These are phyloP conservation scores for Pythium aquatile DNA, from an alignment of 352 stramenopile genomes.

Conservation along the genomic window DNA sequence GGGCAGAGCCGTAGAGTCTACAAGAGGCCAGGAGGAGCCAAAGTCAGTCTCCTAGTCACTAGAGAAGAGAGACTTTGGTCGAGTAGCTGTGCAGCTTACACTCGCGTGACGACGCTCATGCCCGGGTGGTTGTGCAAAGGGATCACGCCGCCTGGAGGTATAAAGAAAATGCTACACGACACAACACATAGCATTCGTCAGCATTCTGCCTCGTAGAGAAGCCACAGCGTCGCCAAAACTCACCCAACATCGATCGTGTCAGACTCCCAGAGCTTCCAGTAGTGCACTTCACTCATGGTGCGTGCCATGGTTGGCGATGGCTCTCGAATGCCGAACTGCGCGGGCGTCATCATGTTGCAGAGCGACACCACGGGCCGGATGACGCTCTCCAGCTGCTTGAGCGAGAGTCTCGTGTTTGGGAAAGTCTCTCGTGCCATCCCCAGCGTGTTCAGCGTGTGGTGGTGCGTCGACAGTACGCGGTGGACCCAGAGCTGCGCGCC, in stretches of 20 bases:
- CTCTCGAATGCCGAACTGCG: slow-evolving; percentile 74
- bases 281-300: slow-evolving; percentile 80
- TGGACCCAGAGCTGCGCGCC: slow-evolving; percentile 73
- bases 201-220: neutral
- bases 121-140: slow-evolving; percentile 80
- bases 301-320: slow-evolving; percentile 59
- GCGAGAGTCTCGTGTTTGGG: slow-evolving; percentile 65
- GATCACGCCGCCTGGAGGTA: slow-evolving; percentile 73
- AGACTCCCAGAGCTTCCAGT: slow-evolving; percentile 85
- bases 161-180: slow-evolving; percentile 68
- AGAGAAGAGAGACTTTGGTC: neutral
- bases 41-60: slow-evolving; percentile 6
- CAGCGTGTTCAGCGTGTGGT: slow-evolving; percentile 51
- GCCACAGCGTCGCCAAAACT: neutral
- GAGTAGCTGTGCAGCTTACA: slow-evolving; percentile 37
- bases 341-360: slow-evolving; percentile 49
- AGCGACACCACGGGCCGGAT: slow-evolving; percentile 58
- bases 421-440: slow-evolving; percentile 51
- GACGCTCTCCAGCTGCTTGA: slow-evolving; percentile 71
- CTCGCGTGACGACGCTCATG: slow-evolving; percentile 83
- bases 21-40: neutral
- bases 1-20: slow-evolving; percentile 73
- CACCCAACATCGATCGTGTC: slow-evolving; percentile 82
- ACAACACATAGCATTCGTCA: neutral
- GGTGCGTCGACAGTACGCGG: slow-evolving; percentile 62